Percentiles rank a stretch among this genome's conserved stretches.
phyloP scores from a whole-genome alignment of 2,329 filamentous ascomycete genomes.

The Huntiella moniliformis region DNA sequence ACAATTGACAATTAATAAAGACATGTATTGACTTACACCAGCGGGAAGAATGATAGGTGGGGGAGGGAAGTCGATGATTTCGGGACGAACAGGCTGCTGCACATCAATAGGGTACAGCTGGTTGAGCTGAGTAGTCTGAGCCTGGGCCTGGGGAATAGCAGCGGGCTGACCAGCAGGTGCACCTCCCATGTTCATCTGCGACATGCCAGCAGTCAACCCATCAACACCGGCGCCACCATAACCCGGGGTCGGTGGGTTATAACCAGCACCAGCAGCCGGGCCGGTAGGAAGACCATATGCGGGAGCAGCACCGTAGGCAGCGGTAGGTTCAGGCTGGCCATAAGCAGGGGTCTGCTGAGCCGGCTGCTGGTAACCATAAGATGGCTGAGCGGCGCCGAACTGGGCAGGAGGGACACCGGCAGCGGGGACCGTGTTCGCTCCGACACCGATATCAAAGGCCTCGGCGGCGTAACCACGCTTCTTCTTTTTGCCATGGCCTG shows the following conservation, averaged over 20 bases:
- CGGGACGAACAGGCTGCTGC: conserved; percentile 79
- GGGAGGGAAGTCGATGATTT: conserved; percentile 77
- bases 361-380: conserved; percentile 39
- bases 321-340: conserved; percentile 12
- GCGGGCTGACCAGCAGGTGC: conserved; percentile 24
- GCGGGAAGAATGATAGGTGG: conserved; percentile 79
- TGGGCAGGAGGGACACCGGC: conserved; percentile 28
- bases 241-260: conserved; percentile 48
- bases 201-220: conserved; percentile 67
- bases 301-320: conserved; percentile 24
- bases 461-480: conserved; percentile 88
- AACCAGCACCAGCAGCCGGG: conserved; percentile 31
- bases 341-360: conserved; percentile 23
- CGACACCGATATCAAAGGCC: conserved; percentile 80
- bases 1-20: background rate
- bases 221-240: conserved; percentile 42
- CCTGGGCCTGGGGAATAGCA: conserved; percentile 29
- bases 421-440: conserved; percentile 49
- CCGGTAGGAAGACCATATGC: conserved; percentile 22
- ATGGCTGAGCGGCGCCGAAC: conserved; percentile 30
- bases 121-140: conserved; percentile 36
- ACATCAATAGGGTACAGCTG: conserved; percentile 85
- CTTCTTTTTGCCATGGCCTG: conserved; percentile 49
- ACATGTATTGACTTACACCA: conserved; percentile 46
- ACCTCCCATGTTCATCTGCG: conserved; percentile 59